Evolutionary conservation across 768 basidiomycete species (phyloP).

Genomic region (Tulasnella sp.): DNA sequence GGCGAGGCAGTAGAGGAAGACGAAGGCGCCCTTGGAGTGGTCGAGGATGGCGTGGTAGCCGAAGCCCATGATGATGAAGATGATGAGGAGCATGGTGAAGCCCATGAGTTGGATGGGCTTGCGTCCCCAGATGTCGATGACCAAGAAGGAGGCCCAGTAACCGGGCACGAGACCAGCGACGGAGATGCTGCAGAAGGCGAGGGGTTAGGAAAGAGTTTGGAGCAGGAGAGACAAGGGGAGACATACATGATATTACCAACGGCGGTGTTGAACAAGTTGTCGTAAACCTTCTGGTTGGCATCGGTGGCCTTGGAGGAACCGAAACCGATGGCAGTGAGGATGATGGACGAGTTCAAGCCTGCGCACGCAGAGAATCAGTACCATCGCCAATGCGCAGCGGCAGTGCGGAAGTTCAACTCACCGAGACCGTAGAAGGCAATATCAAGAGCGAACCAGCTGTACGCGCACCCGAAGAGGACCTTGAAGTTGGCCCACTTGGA

Average conservation of each 20-base stretch:
- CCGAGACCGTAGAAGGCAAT: constrained; percentile 77
- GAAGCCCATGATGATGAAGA: constrained; percentile 23
- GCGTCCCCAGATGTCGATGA: constrained; percentile 48
- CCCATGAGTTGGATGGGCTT: constrained; percentile 47
- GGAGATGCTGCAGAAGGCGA: constrained; percentile 15
- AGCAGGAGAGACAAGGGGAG: not conserved
- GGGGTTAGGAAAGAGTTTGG: not conserved
- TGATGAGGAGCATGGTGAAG: constrained; percentile 17
- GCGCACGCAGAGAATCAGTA: not conserved
- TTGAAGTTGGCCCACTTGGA: constrained; percentile 67
- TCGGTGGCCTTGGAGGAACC: constrained; percentile 32
- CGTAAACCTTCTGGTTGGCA: constrained; percentile 33
- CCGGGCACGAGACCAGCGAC: constrained; percentile 24
- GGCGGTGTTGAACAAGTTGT: constrained; percentile 49
- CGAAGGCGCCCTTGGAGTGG: constrained; percentile 19
- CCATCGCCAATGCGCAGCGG: not conserved
- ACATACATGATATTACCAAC: constrained; percentile 44
- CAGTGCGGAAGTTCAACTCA: not conserved
- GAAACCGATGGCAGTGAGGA: constrained; percentile 60
- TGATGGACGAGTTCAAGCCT: constrained; percentile 69
- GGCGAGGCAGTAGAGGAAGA: constrained; percentile 21
- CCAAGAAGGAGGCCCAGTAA: constrained; percentile 21
- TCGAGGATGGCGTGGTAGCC: constrained; percentile 16
- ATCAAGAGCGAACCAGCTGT: constrained; percentile 84
- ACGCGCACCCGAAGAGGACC: constrained; percentile 63